Conservation (phyloP, 2,329 filamentous ascomycete species). For the Tolypocladium tundrense region DNA sequence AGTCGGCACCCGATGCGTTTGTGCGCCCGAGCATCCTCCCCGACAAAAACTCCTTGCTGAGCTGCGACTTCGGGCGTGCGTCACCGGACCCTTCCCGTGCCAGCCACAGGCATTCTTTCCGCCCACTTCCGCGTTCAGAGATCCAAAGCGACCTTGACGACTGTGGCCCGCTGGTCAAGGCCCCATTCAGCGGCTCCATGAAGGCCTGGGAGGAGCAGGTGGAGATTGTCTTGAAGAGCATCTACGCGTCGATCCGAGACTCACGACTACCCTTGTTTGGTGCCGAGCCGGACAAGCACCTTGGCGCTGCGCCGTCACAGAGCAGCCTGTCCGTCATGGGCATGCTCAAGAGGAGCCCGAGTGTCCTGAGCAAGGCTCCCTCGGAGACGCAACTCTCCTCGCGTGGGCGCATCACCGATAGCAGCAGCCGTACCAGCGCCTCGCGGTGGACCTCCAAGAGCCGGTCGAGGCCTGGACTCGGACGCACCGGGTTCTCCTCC, state of each 20-base stretch:
- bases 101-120: conserved; percentile 38
- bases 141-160: conserved; percentile 37
- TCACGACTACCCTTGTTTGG: conserved; percentile 82
- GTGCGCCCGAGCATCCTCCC: conserved; percentile 48
- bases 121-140: conserved; percentile 35
- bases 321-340: conserved; percentile 63
- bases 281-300: conserved; percentile 39
- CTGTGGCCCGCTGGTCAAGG: conserved; percentile 68
- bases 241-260: conserved; percentile 81
- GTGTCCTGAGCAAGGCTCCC: conserved; percentile 83
- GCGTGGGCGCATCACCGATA: conserved; percentile 61
- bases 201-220: conserved; percentile 82
- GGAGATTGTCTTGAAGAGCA: conserved; percentile 83
- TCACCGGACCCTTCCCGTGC: conserved; percentile 28
- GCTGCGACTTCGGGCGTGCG: conserved; percentile 19
- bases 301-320: conserved; percentile 30
- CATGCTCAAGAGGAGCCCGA: conserved; percentile 76
- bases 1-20: conserved; percentile 60
- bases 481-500: conserved; percentile 72
- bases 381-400: conserved; percentile 66
- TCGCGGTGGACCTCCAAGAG: conserved; percentile 79
- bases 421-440: conserved; percentile 34
- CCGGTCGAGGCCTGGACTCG: conserved; percentile 65
- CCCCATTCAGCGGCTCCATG: conserved; percentile 62
- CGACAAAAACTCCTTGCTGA: conserved; percentile 24